These are phyloP conservation scores for Tetrahymena elliotti DNA, from an alignment of 73 alveolate genomes.

Conservation along the genomic window DNA sequence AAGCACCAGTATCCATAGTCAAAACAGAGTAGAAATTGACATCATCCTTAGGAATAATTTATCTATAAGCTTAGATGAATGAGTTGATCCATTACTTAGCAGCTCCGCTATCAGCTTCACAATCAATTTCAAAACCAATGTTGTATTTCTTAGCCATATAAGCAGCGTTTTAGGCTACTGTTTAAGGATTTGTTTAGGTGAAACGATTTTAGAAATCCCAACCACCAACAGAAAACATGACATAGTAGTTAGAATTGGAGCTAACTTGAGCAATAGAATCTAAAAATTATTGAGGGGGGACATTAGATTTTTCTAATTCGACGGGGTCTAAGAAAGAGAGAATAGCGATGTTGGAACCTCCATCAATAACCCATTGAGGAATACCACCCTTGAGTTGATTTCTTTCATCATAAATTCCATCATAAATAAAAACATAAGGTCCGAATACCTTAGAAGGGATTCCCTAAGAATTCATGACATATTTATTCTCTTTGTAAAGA, in stretches of 20 bases:
- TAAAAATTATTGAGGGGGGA: background rate
- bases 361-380: background rate
- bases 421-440: background rate
- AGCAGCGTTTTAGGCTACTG: background rate
- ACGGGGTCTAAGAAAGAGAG: background rate
- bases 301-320: background rate
- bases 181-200: background rate
- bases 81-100: background rate
- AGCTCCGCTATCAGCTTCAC: background rate
- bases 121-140: background rate
- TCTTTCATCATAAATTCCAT: background rate
- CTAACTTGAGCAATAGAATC: background rate
- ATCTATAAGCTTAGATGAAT: background rate
- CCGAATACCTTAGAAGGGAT: slow-evolving; percentile 2
- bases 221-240: background rate
- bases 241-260: background rate
- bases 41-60: background rate
- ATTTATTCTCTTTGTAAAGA: background rate
- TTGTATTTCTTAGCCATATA: background rate
- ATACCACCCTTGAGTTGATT: background rate
- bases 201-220: background rate
- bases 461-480: background rate
- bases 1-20: background rate
- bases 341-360: background rate
- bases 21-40: background rate